Evolutionary conservation across 1,139 yeast species (phyloP).

Genomic region (Meyerozyma carpophila): DNA sequence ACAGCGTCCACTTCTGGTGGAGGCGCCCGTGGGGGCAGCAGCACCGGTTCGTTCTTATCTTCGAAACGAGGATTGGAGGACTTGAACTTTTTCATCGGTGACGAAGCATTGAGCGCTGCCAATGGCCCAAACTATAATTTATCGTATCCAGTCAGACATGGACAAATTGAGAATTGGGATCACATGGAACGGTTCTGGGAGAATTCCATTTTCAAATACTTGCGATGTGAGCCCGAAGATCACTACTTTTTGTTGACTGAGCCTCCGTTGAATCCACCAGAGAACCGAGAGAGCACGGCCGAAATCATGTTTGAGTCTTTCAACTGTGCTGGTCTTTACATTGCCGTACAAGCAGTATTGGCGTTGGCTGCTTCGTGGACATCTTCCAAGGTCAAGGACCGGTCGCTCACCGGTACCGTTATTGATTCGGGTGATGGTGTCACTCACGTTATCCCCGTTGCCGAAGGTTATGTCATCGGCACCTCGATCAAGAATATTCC

Average conservation of each 20-base stretch:
- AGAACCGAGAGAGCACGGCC: conserved; percentile 96
- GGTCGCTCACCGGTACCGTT: conserved; percentile 96
- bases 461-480: conserved; percentile 98
- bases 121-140: conserved; percentile 86
- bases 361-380: conserved; percentile 99
- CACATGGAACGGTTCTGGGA: conserved; percentile 99
- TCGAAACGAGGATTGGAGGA: conserved; percentile 91
- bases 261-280: conserved; percentile 98
- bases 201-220: conserved; percentile 88
- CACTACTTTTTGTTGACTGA: conserved; percentile 93
- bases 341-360: conserved; percentile 97
- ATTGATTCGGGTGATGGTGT: conserved; percentile 98
- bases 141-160: conserved; percentile 91
- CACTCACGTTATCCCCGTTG: conserved; percentile 98
- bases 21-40: conserved; percentile 8
- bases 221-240: conserved; percentile 98
- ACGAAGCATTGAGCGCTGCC: conserved; percentile 87
- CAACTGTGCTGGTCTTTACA: conserved; percentile 96
- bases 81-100: conserved; percentile 91
- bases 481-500: conserved; percentile 96
- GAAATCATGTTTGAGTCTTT: conserved; percentile 98
- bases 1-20: conserved; percentile 51
- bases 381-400: conserved; percentile 87
- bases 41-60: conserved; percentile 35
- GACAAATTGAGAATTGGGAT: conserved; percentile 98